phyloP scores from a whole-genome alignment of 2,329 filamentous ascomycete genomes.

The Trichophyton mentagrophytes region DNA sequence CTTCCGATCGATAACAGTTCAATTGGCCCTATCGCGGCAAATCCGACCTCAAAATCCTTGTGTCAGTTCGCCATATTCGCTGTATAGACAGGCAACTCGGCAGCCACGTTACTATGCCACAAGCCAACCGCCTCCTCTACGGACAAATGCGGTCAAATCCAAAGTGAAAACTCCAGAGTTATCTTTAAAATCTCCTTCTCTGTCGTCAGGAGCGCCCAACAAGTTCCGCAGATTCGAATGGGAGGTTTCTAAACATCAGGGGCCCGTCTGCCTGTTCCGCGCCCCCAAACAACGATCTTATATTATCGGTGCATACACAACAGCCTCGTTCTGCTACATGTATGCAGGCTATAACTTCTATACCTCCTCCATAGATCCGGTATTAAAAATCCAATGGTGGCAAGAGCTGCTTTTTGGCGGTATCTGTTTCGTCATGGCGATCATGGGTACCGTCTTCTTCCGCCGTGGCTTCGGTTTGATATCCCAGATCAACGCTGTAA shows the following conservation, averaged over 20 bases:
- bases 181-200: slow-evolving; percentile 5
- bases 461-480: slow-evolving; percentile 47
- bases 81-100: not conserved
- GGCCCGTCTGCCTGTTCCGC: slow-evolving; percentile 51
- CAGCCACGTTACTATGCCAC: not conserved
- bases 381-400: slow-evolving; percentile 43
- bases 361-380: slow-evolving; percentile 37
- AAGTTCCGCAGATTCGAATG: slow-evolving; percentile 11
- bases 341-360: slow-evolving; percentile 42
- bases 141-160: not conserved
- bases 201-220: not conserved
- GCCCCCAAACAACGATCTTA: slow-evolving; percentile 52
- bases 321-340: slow-evolving; percentile 41
- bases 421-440: slow-evolving; percentile 47
- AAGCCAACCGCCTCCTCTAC: not conserved
- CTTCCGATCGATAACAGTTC: not conserved
- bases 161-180: slow-evolving; percentile 4
- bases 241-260: slow-evolving; percentile 38
- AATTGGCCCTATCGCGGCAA: not conserved
- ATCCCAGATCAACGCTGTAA: slow-evolving; percentile 40
- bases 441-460: slow-evolving; percentile 48
- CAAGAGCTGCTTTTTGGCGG: slow-evolving; percentile 45
- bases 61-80: not conserved
- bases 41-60: not conserved
- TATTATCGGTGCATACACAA: slow-evolving; percentile 46